Base-by-base conservation (phyloP, 176 grass and related monocot genomes). In the Eragrostis nindensis region DNA sequence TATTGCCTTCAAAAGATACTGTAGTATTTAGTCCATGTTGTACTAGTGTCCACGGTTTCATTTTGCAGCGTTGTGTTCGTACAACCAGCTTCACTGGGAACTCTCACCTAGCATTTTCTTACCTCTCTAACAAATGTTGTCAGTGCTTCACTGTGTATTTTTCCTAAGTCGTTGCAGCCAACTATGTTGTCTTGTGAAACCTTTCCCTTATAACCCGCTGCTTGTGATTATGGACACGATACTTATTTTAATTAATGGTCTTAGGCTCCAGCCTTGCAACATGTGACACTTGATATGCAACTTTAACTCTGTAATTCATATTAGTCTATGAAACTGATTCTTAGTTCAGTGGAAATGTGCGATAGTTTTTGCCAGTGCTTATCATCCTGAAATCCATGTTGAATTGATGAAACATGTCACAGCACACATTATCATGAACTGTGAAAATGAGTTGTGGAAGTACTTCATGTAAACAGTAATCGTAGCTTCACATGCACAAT, bases 241-340 rank as follows among this genome's bases (percentile, higher is more conserved):
- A 36, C 32, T 36, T 2, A 36, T 36, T 36, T 36, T 36, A 36
- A 36, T 36, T 36, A 2, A 36, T 36, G 32, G 32, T 36, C 32
- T 4, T 36, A 73, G 68, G 61, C 7, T 80, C 25, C 75, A 75
- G 11, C 44, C 18, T 80, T 39, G 30, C 50, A 70, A 50, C 42
- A 15, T 14, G 10, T 13, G n/a, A 21, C 4, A 3, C 5, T 19
- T 25, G 63, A 45, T 40, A 10, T 68, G 13, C 60, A 61, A n/a
- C 32, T n/a, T 68, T 40, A 21, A 24, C 26, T 17, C 8, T 26
- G 15, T 87, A 52, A 17, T 21, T 42, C 32, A 36, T 70, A 66
- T 54, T 10, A 55, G 6, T 11, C 12, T 68, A 70, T 62, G 11
- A 24, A 5, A 29, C 18, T 62, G 5, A 38, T 82, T 48, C 9